phyloP scores from a whole-genome alignment of 495 filamentous ascomycete genomes.

The Hypoxylon fragiforme region DNA sequence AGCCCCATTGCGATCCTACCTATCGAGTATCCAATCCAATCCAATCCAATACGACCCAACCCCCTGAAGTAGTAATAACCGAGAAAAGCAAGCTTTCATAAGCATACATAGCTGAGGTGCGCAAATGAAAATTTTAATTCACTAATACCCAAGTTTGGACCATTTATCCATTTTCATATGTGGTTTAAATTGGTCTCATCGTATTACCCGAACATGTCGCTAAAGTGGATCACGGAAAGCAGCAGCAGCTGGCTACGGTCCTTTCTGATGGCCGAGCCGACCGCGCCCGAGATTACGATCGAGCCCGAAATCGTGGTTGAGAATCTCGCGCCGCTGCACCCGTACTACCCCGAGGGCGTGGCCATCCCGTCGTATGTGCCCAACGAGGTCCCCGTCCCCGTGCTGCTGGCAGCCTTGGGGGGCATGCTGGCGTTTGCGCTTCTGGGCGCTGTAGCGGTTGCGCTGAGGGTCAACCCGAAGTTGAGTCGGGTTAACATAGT shows the following conservation, averaged over 20 bases:
- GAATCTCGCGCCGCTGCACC: constrained; percentile 52
- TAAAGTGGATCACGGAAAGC: constrained; percentile 6
- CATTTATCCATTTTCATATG: background rate
- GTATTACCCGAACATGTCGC: background rate
- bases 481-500: constrained; percentile 48
- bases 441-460: constrained; percentile 44
- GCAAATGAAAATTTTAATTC: no score
- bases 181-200: background rate
- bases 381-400: constrained; percentile 52
- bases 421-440: constrained; percentile 50
- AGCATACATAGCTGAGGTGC: no score
- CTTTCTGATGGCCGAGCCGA: background rate
- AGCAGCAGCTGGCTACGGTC: constrained; percentile 14
- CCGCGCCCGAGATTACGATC: constrained; percentile 1
- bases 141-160: background rate
- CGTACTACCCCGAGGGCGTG: constrained; percentile 71
- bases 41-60: no score
- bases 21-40: no score
- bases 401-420: constrained; percentile 53
- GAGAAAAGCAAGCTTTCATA: background rate
- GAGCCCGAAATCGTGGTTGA: background rate
- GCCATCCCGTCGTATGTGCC: constrained; percentile 61
- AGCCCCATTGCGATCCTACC: no score
- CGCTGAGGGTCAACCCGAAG: constrained; percentile 44
- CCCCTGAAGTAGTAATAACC: no score